Percentiles rank a stretch among this genome's conserved stretches.
Evolutionary conservation across 2,329 filamentous ascomycete species (phyloP).

Genomic region (Dactylellina leptospora): DNA sequence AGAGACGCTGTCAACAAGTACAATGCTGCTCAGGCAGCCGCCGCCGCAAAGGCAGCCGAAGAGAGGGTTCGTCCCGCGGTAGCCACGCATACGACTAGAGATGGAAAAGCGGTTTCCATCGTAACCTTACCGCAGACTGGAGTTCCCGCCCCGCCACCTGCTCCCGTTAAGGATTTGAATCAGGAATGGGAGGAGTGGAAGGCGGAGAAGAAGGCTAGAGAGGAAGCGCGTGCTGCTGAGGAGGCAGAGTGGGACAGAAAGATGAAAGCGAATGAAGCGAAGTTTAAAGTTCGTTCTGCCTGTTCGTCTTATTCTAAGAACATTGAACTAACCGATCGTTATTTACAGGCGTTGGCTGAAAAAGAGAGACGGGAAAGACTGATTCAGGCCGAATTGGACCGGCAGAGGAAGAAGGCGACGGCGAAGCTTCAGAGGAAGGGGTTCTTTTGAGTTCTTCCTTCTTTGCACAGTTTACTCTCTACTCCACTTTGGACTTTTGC

Average conservation of each 20-base stretch:
- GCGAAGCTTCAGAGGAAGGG: slow-evolving; percentile 46
- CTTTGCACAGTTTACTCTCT: not conserved
- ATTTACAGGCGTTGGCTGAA: slow-evolving; percentile 24
- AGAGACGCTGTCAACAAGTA: slow-evolving; percentile 49
- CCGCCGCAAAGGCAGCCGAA: slow-evolving; percentile 40
- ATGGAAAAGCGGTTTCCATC: slow-evolving; percentile 36
- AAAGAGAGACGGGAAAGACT: slow-evolving; percentile 31
- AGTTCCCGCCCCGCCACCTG: slow-evolving; percentile 3
- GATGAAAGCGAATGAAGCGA: slow-evolving; percentile 46
- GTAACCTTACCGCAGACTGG: slow-evolving; percentile 43
- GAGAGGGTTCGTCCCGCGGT: slow-evolving; percentile 33
- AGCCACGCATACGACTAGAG: slow-evolving; percentile 37
- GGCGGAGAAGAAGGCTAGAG: slow-evolving; percentile 43
- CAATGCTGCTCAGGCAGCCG: slow-evolving; percentile 45
- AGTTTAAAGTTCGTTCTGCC: slow-evolving; percentile 38
- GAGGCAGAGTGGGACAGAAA: slow-evolving; percentile 48
- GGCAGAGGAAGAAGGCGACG: slow-evolving; percentile 33
- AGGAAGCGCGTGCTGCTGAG: slow-evolving; percentile 39
- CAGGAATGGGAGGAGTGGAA: slow-evolving; percentile 48
- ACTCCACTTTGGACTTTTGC: not conserved
- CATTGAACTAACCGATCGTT: slow-evolving; percentile 15
- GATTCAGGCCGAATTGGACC: slow-evolving; percentile 34
- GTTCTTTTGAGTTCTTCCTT: slow-evolving; percentile 25
- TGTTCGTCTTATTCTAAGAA: not conserved
- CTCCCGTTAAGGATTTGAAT: slow-evolving; percentile 36